Conservation (phyloP, 2,329 filamentous ascomycete genomes). For the Pseudopyricularia cyperi region DNA sequence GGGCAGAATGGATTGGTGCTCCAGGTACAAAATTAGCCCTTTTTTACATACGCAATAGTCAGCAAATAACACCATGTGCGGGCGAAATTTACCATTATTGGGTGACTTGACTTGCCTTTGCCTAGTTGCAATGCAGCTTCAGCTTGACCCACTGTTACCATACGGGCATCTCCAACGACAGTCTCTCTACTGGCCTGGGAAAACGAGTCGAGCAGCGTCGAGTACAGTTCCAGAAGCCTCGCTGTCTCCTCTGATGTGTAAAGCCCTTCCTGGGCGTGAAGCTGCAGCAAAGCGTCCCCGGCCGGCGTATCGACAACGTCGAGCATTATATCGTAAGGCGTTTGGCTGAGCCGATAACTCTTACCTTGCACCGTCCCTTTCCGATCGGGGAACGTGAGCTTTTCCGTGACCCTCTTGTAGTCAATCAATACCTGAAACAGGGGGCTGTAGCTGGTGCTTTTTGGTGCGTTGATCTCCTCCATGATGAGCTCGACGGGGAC, state of each 20-base stretch:
- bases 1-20: background rate
- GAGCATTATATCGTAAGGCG: conserved; percentile 1
- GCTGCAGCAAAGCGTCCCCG: background rate
- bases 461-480: background rate
- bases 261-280: background rate
- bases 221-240: background rate
- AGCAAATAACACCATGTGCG: background rate
- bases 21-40: background rate
- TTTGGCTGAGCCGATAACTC: background rate
- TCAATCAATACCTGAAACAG: background rate
- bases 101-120: background rate
- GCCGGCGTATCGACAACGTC: background rate
- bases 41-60: background rate
- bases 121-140: background rate
- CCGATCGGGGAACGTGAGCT: background rate
- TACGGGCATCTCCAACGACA: background rate
- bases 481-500: background rate
- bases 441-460: background rate
- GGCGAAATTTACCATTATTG: background rate
- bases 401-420: background rate
- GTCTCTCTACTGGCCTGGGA: background rate
- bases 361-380: background rate
- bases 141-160: background rate
- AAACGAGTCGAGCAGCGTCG: background rate
- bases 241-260: background rate